Evolutionary conservation across 768 basidiomycete species (phyloP), one percentile per base, ranked within the genome.

Genomic region (Atractiella rhizophila): DNA sequence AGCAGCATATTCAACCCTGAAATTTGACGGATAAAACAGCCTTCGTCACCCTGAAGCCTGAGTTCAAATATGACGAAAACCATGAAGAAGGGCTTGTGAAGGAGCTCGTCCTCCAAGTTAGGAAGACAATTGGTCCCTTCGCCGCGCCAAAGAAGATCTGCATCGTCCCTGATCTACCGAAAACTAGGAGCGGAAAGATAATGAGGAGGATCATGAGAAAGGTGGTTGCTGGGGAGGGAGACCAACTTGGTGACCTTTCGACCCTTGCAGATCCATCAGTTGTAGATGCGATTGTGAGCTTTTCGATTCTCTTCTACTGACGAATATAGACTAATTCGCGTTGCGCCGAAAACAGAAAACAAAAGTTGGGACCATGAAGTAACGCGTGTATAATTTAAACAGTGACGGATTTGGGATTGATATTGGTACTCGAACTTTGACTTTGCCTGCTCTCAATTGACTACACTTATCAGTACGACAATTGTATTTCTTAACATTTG

Each of bases 121-220:
- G 91, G 55, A 96, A 96, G 63, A 78, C 79, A 32, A 98, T 98
- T 46, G 91, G 88, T 4, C 86, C 91, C 3, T 94, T 98, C 60
- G 88, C 88, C 1, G 76, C 85, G 13, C 88, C 88, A 21, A 96
- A 94, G 70, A 79, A 76, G 63, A 71, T 88, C 50, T 45, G 66
- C 58, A 64, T 86, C 51, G 76, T 82, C 48, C 49, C 59, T 27
- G 48, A 45, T 21, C 39, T 43, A 15, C 36, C 39, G 19, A 39
- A 45, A 19, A 43, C 31, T 13, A 16, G 38, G 13, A 24, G 24
- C 15, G 13, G 45, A 13, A 39, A 73, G 77, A 82, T 85, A 59
- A 86, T 94, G 78, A 72, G 88, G 33, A 71, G 88, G 39, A 79
- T 91, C 48, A 71, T 96, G 70, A 72, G 91, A 54, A 96, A 96